These are phyloP conservation scores for Limonomyces culmigenus DNA, from an alignment of 1,284 basidiomycete species.

Conservation along the genomic window DNA sequence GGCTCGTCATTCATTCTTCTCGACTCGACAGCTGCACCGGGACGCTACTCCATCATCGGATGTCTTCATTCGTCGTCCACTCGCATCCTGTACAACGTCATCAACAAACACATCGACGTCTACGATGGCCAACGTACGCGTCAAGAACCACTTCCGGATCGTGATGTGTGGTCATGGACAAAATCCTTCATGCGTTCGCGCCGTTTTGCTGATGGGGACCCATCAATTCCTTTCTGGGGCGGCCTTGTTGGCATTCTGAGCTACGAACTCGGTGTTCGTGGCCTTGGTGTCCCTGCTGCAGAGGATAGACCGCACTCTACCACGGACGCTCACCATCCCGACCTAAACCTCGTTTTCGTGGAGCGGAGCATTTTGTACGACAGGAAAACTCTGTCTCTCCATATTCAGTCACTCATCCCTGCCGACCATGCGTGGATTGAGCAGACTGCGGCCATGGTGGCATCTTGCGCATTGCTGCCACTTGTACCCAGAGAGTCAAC, in stretches of 20 bases:
- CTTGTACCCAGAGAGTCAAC: no score
- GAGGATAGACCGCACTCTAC: constrained; percentile 5
- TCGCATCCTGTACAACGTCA: constrained; percentile 39
- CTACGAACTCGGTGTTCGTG: constrained; percentile 57
- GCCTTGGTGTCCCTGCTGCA: constrained; percentile 18
- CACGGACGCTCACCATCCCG: constrained; percentile 41
- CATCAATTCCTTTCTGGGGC: constrained; percentile 60
- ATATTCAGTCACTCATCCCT: constrained; percentile 46
- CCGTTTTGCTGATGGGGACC: constrained; percentile 25
- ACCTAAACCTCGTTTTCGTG: constrained; percentile 57
- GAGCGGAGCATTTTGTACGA: constrained; percentile 65
- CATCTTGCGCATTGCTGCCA: no score
- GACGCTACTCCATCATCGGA: constrained; percentile 56
- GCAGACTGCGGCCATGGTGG: constrained; percentile 10
- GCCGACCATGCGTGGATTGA: constrained; percentile 50
- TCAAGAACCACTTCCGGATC: constrained; percentile 16
- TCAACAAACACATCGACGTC: constrained; percentile 28
- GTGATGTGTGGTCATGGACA: constrained; percentile 57
- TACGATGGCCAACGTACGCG: constrained; percentile 8
- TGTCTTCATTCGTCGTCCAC: constrained; percentile 31
- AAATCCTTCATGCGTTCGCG: constrained; percentile 41
- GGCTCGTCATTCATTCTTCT: constrained; percentile 49
- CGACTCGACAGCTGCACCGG: constrained; percentile 58
- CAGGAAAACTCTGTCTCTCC: constrained; percentile 23
- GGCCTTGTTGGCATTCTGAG: constrained; percentile 56